Conservation (phyloP, 2,329 filamentous ascomycete genomes). For the Coniochaeta pulveracea region DNA sequence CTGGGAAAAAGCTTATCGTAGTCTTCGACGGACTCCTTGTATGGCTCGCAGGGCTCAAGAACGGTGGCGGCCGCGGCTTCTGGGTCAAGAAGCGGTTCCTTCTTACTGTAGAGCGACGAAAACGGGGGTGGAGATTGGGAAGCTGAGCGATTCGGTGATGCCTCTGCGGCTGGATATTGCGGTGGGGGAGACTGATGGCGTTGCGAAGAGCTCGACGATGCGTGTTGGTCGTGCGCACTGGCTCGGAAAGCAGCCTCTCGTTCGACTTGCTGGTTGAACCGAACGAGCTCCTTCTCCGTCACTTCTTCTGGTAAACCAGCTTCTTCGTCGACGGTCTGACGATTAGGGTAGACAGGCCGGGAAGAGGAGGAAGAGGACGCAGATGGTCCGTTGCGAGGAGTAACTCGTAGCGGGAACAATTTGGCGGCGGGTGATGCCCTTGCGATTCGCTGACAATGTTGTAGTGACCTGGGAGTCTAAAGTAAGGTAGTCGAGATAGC, state of each 20-base stretch:
- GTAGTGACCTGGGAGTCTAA: no score
- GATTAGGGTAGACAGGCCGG: slow-evolving; percentile 17
- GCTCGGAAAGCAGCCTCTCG: slow-evolving; percentile 7
- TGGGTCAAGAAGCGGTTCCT: slow-evolving; percentile 13
- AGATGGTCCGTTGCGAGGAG: slow-evolving; percentile 30
- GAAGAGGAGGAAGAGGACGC: slow-evolving; percentile 20
- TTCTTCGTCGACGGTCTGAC: slow-evolving; percentile 21
- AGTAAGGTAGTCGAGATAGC: no score
- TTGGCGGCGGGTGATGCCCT: slow-evolving; percentile 26
- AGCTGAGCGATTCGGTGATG: slow-evolving; percentile 32
- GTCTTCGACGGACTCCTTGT: slow-evolving; percentile 26
- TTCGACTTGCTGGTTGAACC: slow-evolving; percentile 18
- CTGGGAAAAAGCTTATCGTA: slow-evolving; percentile 11
- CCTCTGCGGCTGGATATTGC: slow-evolving; percentile 45
- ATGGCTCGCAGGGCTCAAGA: slow-evolving; percentile 21
- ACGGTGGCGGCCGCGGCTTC: slow-evolving; percentile 18
- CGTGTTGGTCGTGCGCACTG: slow-evolving; percentile 10
- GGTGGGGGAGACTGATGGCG: slow-evolving; percentile 39
- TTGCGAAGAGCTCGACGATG: slow-evolving; percentile 12
- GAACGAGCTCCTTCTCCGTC: slow-evolving; percentile 11
- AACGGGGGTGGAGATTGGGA: slow-evolving; percentile 43
- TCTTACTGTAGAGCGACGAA: slow-evolving; percentile 43
- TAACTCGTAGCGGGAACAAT: slow-evolving; percentile 34
- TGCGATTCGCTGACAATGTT: no score
- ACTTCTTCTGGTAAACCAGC: slow-evolving; percentile 14